Conservation (phyloP, 2,329 filamentous ascomycete genomes). For the Talaromyces funiculosus region DNA sequence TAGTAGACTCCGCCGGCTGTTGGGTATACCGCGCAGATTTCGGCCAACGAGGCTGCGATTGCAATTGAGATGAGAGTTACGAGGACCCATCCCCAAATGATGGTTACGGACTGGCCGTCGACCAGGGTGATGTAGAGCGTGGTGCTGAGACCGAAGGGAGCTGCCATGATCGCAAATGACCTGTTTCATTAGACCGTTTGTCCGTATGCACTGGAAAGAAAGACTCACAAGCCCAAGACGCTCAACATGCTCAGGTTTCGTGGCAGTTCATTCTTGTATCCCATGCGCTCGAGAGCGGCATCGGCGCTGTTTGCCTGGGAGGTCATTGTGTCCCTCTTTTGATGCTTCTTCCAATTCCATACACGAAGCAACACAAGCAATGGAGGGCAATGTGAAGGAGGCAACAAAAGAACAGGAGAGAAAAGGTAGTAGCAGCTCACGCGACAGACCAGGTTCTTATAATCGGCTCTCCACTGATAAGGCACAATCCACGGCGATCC, state of each 20-base stretch:
- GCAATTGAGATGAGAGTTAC: constrained; percentile 58
- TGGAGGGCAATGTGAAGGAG: not conserved
- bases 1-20: constrained; percentile 67
- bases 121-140: constrained; percentile 63
- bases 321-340: not conserved
- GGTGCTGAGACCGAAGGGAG: constrained; percentile 62
- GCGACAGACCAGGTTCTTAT: not conserved
- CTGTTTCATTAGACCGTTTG: constrained; percentile 20
- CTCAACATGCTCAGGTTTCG: constrained; percentile 64
- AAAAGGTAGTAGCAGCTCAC: not conserved
- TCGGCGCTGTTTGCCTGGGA: constrained; percentile 40
- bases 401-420: not conserved
- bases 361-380: not conserved
- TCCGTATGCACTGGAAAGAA: not conserved
- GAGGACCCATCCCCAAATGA: constrained; percentile 65
- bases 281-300: constrained; percentile 59
- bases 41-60: constrained; percentile 62
- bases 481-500: not conserved
- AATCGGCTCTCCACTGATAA: not conserved
- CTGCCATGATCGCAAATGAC: constrained; percentile 71
- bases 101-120: constrained; percentile 63
- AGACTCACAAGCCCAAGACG: constrained; percentile 55
- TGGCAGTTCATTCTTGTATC: constrained; percentile 62
- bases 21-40: constrained; percentile 64
- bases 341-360: not conserved